Evolutionary conservation across 2,329 filamentous ascomycete species (phyloP).

Genomic region (Microsporum canis): DNA sequence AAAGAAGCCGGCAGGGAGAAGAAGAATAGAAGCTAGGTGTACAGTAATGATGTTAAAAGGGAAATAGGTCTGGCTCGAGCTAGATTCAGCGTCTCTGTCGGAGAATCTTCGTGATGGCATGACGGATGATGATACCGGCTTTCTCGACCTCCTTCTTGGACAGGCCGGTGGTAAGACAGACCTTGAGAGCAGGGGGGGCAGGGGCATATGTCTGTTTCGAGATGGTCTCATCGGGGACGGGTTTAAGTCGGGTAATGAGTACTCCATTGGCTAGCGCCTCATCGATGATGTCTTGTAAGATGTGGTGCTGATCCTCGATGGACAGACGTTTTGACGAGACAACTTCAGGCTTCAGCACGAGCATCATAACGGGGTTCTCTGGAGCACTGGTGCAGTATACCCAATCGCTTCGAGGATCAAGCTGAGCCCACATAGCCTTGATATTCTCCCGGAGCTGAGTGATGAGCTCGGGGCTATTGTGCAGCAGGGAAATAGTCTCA

Average conservation of each 20-base stretch:
- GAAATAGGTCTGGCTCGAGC: background rate
- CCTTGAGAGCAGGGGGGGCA: constrained; percentile 71
- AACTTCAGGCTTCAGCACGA: constrained; percentile 74
- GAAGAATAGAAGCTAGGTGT: background rate
- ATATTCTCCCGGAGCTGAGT: constrained; percentile 73
- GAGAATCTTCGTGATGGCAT: constrained; percentile 90
- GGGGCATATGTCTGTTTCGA: constrained; percentile 59
- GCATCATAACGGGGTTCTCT: constrained; percentile 79
- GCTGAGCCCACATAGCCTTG: constrained; percentile 68
- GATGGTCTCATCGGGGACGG: constrained; percentile 54
- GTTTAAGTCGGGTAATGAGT: constrained; percentile 76
- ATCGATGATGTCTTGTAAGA: constrained; percentile 87
- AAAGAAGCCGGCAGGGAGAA: background rate
- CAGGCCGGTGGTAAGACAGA: constrained; percentile 78
- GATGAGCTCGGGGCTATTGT: constrained; percentile 75
- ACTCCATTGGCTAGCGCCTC: constrained; percentile 84
- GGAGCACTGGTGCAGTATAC: constrained; percentile 65
- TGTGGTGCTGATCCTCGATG: constrained; percentile 65
- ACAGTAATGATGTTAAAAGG: background rate
- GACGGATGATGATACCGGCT: constrained; percentile 73
- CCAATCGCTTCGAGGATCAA: constrained; percentile 92
- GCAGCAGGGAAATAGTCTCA: constrained; percentile 75
- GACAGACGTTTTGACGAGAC: constrained; percentile 57
- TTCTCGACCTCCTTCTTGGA: constrained; percentile 94
- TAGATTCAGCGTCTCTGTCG: constrained; percentile 31